A percentile compares a stretch with the other conserved stretches of the same genome.
phyloP scores from a whole-genome alignment of 305 asterid species.

The Nicotiana rustica region DNA sequence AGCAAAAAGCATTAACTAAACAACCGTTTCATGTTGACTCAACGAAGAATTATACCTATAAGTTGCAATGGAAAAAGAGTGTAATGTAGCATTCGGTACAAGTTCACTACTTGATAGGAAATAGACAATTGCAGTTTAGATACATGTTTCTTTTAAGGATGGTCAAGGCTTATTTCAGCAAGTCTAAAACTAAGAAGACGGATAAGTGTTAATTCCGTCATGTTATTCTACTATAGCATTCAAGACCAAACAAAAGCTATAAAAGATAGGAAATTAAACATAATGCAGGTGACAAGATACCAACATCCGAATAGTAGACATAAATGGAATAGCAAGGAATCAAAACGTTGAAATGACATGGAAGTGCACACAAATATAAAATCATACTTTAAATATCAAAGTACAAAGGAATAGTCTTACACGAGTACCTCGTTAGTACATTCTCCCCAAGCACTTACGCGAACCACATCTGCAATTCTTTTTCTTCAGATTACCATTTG shows the following conservation, averaged over 20 bases:
- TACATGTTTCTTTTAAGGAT: no score
- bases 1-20: background rate
- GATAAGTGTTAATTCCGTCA: background rate
- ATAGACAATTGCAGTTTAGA: background rate
- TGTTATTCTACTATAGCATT: background rate
- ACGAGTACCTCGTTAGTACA: conserved; percentile 35
- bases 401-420: background rate
- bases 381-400: background rate
- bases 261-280: background rate
- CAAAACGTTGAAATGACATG: background rate
- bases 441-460: conserved; percentile 36
- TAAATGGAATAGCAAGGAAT: background rate
- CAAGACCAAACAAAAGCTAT: background rate
- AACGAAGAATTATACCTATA: background rate
- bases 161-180: no score
- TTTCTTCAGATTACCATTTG: conserved; percentile 40
- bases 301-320: background rate
- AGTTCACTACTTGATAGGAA: background rate
- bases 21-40: background rate
- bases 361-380: background rate
- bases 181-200: background rate
- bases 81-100: background rate
- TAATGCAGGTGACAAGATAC: background rate
- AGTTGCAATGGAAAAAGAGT: background rate
- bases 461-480: conserved; percentile 46